Evolutionary conservation across 2,329 filamentous ascomycete genomes (phyloP), one percentile per base, ranked within the genome.

Genomic region (Xylaria sp.): DNA sequence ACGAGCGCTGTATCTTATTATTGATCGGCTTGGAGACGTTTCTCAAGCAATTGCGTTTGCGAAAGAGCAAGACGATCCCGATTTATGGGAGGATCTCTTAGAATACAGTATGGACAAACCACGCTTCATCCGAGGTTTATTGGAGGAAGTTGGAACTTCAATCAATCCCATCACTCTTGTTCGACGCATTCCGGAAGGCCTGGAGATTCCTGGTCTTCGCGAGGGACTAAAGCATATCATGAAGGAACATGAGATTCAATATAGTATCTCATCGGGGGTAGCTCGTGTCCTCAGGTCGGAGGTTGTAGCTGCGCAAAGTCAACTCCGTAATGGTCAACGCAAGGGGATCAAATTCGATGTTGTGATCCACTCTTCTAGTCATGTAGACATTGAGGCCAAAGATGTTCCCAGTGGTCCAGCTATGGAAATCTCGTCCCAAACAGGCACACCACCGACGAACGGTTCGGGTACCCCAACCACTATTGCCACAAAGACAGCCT

Each of bases 61-160:
- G 61, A 97, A 97, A 78, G 91, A 94, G 68, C 94, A 98, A 76
- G 90, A 96, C 69, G 94, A 97, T 73, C 89, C 90, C 0, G 94
- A 97, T 73, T 85, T 99, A 0, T 99, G 96, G 96, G 92, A 97
- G 70, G 94, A 98, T 75, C 85, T 99, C 7, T 87, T 99, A 5
- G 89, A 95, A 73, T 98, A 98, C 79, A 95, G 92, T 67, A 98
- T 99, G 96, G 94, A 97, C 80, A 97, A 97, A 76, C 96, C 96
- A 0, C 89, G 89, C 45, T 99, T 99, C 80, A 98, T 99, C 72
- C 90, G 93, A 13, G 94, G 92, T 0, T 83, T 99, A 3, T 87
- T 99, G 0, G 93, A 97, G 74, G 93, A 98, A 80, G 95, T 97
- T 1, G 96, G 96, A 39, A 98, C 94, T 0, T 89, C 93, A 1